phyloP scores from a whole-genome alignment of 192 early-diverging fungal genomes.

The Obelidium mucronatum region DNA sequence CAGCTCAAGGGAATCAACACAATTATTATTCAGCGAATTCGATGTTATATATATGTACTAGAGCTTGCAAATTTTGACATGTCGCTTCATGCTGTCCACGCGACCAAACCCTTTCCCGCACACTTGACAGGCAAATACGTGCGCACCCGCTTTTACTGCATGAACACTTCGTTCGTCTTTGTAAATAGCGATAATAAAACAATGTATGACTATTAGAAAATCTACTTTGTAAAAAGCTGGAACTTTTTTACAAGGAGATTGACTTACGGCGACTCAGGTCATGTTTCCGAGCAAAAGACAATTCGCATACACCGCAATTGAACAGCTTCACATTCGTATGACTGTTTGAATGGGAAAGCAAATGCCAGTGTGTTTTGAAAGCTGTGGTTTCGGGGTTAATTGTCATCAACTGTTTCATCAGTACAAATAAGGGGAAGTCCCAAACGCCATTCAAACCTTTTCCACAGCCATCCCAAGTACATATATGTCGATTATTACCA shows the following conservation, averaged over 20 bases:
- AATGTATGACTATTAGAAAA: too few species aligned
- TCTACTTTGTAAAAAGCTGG: neutral
- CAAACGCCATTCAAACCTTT: neutral
- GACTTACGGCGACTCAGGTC: neutral
- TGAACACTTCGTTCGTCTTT: neutral
- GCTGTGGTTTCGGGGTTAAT: neutral
- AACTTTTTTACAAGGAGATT: neutral
- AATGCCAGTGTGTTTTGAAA: slow-evolving; percentile 14
- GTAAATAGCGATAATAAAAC: too few species aligned
- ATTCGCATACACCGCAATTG: neutral
- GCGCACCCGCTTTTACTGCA: neutral
- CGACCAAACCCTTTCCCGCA: slow-evolving; percentile 14
- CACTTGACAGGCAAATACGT: neutral
- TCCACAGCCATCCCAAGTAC: neutral
- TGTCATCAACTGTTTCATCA: neutral
- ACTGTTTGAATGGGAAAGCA: neutral
- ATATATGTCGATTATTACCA: too few species aligned
- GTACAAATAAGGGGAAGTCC: neutral
- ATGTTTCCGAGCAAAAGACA: slow-evolving; percentile 17
- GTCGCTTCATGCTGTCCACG: slow-evolving; percentile 8
- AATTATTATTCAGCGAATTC: too few species aligned
- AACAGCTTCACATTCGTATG: neutral
- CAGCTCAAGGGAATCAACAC: too few species aligned
- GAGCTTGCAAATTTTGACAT: slow-evolving; percentile 5
- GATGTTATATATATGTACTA: too few species aligned